Evolutionary conservation across 1,139 yeast species (phyloP).

Genomic region (Scheffersomyces insectosa): DNA sequence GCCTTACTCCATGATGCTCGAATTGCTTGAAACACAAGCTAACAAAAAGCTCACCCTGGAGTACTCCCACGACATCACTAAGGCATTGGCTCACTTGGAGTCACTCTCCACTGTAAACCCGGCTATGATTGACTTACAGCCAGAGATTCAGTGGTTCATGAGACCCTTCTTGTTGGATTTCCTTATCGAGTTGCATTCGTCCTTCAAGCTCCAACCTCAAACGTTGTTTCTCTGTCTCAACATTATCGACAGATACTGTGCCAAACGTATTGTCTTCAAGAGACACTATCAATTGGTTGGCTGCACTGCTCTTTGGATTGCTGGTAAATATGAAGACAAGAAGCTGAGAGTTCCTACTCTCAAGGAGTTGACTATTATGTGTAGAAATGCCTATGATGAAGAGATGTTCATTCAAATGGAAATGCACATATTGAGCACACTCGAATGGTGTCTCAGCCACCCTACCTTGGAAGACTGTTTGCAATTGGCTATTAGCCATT

Average conservation of each 20-base stretch:
- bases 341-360: constrained; percentile 82
- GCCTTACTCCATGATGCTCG: constrained; percentile 44
- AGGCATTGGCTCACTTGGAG: constrained; percentile 33
- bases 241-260: constrained; percentile 87
- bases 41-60: constrained; percentile 44
- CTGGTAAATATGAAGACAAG: constrained; percentile 89
- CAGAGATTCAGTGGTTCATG: constrained; percentile 92
- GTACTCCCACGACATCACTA: constrained; percentile 35
- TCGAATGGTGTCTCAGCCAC: constrained; percentile 77
- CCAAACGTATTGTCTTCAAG: constrained; percentile 86
- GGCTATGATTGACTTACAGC: constrained; percentile 83
- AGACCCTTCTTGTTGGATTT: constrained; percentile 86
- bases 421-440: constrained; percentile 77
- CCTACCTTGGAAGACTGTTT: constrained; percentile 64
- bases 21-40: constrained; percentile 47
- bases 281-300: constrained; percentile 93
- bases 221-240: constrained; percentile 79
- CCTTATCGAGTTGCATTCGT: constrained; percentile 75
- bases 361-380: constrained; percentile 72
- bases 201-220: constrained; percentile 72
- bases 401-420: constrained; percentile 97
- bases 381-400: constrained; percentile 82
- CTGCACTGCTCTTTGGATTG: constrained; percentile 92
- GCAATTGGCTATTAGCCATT: constrained; percentile 49
- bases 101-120: constrained; percentile 46